phyloP scores from a whole-genome alignment of 257 asterid genomes.

The Gentiana dahurica region DNA sequence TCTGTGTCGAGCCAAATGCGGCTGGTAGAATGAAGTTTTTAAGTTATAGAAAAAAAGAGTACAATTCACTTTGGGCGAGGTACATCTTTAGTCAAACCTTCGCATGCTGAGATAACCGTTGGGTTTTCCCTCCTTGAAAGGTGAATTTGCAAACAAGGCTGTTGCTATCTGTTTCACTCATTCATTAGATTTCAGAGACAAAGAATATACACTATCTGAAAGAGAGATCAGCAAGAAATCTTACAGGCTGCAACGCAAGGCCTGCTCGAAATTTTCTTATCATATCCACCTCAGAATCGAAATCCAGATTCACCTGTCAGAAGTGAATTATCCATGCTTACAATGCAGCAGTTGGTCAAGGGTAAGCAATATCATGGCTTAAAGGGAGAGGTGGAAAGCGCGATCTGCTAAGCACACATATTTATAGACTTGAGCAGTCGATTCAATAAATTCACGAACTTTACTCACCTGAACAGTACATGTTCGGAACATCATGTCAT shows the following conservation, averaged over 20 bases:
- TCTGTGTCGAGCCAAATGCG: slow-evolving; percentile 99
- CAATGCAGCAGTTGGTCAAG: background rate
- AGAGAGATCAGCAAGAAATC: slow-evolving; percentile 20
- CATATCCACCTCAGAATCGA: slow-evolving; percentile 94
- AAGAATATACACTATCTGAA: slow-evolving; percentile 1
- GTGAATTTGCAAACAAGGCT: slow-evolving; percentile 93
- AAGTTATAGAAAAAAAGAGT: slow-evolving; percentile 8
- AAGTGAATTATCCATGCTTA: background rate
- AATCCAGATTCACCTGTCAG: slow-evolving; percentile 89
- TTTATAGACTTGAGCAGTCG: background rate
- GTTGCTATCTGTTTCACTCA: slow-evolving; percentile 76
- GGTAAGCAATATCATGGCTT: background rate
- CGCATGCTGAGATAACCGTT: slow-evolving; percentile 95
- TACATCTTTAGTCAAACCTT: slow-evolving; percentile 44
- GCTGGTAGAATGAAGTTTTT: slow-evolving; percentile 36
- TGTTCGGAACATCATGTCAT: slow-evolving; percentile 92
- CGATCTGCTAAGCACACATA: too few species aligned
- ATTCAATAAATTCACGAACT: background rate
- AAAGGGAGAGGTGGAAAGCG: background rate
- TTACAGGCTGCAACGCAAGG: slow-evolving; percentile 92
- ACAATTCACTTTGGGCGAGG: slow-evolving; percentile 1
- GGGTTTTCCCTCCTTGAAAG: slow-evolving; percentile 94
- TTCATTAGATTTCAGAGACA: slow-evolving; percentile 23
- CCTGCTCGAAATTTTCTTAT: slow-evolving; percentile 93
- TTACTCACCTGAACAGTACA: slow-evolving; percentile 85